phyloP scores from a whole-genome alignment of 495 filamentous ascomycete species.

The Trichoderma reesei region DNA sequence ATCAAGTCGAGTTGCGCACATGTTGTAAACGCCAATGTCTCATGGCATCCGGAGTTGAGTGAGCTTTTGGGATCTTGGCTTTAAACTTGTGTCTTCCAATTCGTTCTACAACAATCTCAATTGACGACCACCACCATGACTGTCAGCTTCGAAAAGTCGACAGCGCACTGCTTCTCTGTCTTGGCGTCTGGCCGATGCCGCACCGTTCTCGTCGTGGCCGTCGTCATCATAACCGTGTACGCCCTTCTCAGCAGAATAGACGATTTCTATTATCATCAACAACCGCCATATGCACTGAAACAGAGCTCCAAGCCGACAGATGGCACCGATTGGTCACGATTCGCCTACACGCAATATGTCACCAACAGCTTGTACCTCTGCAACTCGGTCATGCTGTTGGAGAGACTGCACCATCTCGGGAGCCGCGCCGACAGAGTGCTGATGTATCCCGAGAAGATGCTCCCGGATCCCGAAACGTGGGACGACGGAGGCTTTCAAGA shows the following conservation, averaged over 20 bases:
- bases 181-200: not conserved
- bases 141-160: not conserved
- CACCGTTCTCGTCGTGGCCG: not conserved
- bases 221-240: not conserved
- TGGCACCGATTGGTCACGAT: constrained; percentile 46
- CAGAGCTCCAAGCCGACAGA: not conserved
- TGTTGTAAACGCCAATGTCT: not conserved
- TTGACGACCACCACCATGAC: not conserved
- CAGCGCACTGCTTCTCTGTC: not conserved
- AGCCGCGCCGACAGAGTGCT: constrained; percentile 57
- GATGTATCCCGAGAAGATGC: constrained; percentile 53
- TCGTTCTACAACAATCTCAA: too few species aligned
- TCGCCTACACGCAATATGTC: constrained; percentile 65
- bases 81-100: too few species aligned
- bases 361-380: constrained; percentile 60
- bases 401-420: constrained; percentile 47
- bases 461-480: constrained; percentile 21
- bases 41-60: not conserved
- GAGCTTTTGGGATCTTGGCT: not conserved
- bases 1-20: not conserved
- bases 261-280: not conserved
- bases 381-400: constrained; percentile 69
- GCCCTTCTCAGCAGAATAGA: not conserved
- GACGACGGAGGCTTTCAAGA: constrained; percentile 17
- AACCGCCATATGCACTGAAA: not conserved